phyloP scores from a whole-genome alignment of 768 basidiomycete genomes.

The Russula compacta region DNA sequence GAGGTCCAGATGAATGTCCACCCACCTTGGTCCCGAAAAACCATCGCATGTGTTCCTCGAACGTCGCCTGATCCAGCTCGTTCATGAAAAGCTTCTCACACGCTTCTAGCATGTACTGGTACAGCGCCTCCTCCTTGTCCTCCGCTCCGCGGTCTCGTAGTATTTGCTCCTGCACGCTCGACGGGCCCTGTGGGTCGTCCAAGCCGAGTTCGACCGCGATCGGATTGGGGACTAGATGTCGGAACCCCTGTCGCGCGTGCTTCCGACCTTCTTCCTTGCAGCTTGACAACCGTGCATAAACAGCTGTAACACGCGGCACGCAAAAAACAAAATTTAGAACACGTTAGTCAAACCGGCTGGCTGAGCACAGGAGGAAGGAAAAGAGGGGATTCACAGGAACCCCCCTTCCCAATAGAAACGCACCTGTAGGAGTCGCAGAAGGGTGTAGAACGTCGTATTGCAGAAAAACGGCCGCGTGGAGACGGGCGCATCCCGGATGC shows the following conservation, averaged over 20 bases:
- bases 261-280: constrained; percentile 77
- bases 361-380: not conserved
- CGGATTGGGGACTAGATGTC: constrained; percentile 62
- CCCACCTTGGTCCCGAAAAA: constrained; percentile 80
- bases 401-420: constrained; percentile 24
- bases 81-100: constrained; percentile 92
- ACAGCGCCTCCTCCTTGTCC: constrained; percentile 58
- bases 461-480: constrained; percentile 64
- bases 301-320: constrained; percentile 43
- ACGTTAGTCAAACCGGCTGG: not conserved
- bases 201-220: constrained; percentile 78
- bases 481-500: constrained; percentile 23
- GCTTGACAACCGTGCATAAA: constrained; percentile 79
- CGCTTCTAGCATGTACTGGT: constrained; percentile 80
- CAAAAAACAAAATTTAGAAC: not conserved
- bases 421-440: constrained; percentile 84
- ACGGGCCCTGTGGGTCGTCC: constrained; percentile 72
- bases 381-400: too few relatives aligned
- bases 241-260: constrained; percentile 59
- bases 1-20: constrained; percentile 17
- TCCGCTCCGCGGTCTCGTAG: constrained; percentile 40
- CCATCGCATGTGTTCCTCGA: constrained; percentile 94
- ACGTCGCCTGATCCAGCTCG: constrained; percentile 84
- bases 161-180: constrained; percentile 58
- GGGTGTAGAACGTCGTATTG: constrained; percentile 88